Evolutionary conservation across 1,284 basidiomycete species (phyloP), one percentile per base, ranked within the genome.

Genomic region (Serendipita sp.): DNA sequence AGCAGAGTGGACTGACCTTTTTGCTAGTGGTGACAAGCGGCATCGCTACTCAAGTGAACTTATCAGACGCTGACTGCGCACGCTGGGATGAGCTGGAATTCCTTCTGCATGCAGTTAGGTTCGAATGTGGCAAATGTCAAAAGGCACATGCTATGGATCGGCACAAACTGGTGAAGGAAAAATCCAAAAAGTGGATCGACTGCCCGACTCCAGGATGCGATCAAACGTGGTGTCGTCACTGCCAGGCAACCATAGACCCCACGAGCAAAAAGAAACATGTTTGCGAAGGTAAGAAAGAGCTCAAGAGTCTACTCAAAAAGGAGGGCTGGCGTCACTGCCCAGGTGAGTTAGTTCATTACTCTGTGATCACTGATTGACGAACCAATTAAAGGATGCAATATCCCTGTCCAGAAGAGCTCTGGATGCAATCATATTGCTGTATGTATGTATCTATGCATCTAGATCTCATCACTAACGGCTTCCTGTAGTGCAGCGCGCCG

Each of bases 341-440:
- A 8, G 53, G 53, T 58, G 32, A 35, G 53, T 26, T 26, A 10
- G 0, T 8, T 17, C 12, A 15, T 26, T 58, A 0, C 22, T 30
- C 32, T 29, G 5, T 30, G 30, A 10, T 26, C 15, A 29, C 26
- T 12, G 26, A 26, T 12, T 26, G 12, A 12, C 22, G 29, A 15
- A 13, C 29, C 26, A 10, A 30, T 35, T 12, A 6, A 26, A 58
- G 53, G 53, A n/a, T 58, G 53, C 32, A 34, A 22, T 26, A 34
- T 58, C 15, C 53, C 53, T 8, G 53, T 58, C 32, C 53, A 58
- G 53, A 58, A 58, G 32, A 30, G 15, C n/a, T 4, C 53, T 30
- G 53, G 53, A n/a, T 58, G 53, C 34, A 58, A 58, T 58, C 53
- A 58, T n/a, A 58, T 58, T n/a, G 53, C 53, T 22, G 53, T 58